Evolutionary conservation across 257 asterid species (phyloP).

Genomic region (Petrea volubilis): DNA sequence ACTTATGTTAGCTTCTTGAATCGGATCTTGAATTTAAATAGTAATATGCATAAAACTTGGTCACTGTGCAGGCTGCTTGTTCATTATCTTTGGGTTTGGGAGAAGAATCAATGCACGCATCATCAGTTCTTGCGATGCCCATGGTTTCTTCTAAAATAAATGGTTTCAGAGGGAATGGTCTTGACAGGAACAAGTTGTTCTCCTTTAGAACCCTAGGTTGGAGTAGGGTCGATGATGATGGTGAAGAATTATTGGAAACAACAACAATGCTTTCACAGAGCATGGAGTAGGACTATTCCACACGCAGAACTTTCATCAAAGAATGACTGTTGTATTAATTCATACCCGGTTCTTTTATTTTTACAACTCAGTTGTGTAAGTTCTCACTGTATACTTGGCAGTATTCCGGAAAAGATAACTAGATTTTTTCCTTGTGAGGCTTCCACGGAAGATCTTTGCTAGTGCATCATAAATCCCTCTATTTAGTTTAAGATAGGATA

Average conservation of each 20-base stretch:
- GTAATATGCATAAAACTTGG: slow-evolving; percentile 16
- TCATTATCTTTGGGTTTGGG: slow-evolving; percentile 76
- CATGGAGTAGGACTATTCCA: slow-evolving; percentile 37
- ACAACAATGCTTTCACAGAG: slow-evolving; percentile 52
- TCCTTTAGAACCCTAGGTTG: slow-evolving; percentile 63
- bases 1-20: slow-evolving; percentile 14
- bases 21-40: neutral
- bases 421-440: neutral
- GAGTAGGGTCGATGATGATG: slow-evolving; percentile 69
- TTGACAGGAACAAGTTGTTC: slow-evolving; percentile 56
- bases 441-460: neutral
- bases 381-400: neutral
- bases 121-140: slow-evolving; percentile 93
- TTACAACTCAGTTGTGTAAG: slow-evolving; percentile 8
- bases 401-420: slow-evolving; percentile 7
- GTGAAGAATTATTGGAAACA: slow-evolving; percentile 48
- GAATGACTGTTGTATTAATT: neutral
- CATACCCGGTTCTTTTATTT: slow-evolving; percentile 15
- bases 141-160: slow-evolving; percentile 89
- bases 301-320: neutral
- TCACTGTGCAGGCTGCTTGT: slow-evolving; percentile 68
- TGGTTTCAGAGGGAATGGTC: slow-evolving; percentile 73
- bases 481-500: neutral
- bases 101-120: slow-evolving; percentile 76
- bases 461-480: neutral